Evolutionary conservation across 495 filamentous ascomycete species (phyloP).

Genomic region (Chaetomidium leptoderma): DNA sequence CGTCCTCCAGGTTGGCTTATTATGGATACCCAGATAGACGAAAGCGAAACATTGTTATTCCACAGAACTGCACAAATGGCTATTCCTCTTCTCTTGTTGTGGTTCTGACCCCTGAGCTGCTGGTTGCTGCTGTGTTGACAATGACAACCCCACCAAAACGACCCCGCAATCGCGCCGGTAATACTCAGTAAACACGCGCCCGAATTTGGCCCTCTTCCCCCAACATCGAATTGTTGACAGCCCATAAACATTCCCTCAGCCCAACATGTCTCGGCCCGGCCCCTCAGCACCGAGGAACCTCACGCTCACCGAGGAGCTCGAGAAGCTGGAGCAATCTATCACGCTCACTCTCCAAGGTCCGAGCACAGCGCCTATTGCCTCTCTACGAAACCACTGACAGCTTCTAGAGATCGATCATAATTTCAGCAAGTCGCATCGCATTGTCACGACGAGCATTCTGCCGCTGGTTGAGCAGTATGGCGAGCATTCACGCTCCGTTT

Average conservation of each 20-base stretch:
- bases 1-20: constrained; percentile 1
- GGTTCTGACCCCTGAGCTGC: too few relatives aligned
- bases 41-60: neutral
- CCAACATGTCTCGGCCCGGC: constrained; percentile 43
- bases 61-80: too few relatives aligned
- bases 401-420: constrained; percentile 90
- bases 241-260: constrained; percentile 4
- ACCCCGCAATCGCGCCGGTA: constrained; percentile 19
- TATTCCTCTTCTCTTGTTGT: too few relatives aligned
- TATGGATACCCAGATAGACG: constrained; percentile 12
- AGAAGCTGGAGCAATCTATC: constrained; percentile 94
- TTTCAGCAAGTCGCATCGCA: constrained; percentile 93
- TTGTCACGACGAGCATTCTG: constrained; percentile 88
- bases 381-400: constrained; percentile 5
- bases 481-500: constrained; percentile 87
- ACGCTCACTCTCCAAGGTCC: constrained; percentile 91
- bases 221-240: constrained; percentile 19
- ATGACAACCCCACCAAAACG: constrained; percentile 21
- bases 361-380: constrained; percentile 3
- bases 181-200: constrained; percentile 9
- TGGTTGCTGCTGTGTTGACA: too few relatives aligned
- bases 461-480: constrained; percentile 96
- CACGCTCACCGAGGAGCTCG: constrained; percentile 87
- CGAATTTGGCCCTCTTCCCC: neutral
- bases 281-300: constrained; percentile 59